Base-by-base conservation (phyloP, 164 flowering plant genomes). In the Malania oleifera region DNA sequence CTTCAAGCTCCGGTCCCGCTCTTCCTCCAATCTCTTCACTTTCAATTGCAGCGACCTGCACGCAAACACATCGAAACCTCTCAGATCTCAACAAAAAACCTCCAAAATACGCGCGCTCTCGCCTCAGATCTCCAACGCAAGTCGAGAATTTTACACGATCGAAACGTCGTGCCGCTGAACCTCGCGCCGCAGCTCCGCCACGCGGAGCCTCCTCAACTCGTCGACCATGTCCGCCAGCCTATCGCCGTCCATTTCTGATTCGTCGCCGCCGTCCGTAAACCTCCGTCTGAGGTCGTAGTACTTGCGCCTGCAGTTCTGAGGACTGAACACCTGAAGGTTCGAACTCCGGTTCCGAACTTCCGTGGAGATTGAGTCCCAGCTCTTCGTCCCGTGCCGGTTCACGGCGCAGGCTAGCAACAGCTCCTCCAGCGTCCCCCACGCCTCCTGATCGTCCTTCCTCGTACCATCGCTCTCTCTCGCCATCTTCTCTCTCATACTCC, bases 391-490 rank as follows among this genome's bases (percentile, higher is more conserved):
- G 65, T 77, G 69, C 18, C 80, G 77, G 60, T 68, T 61, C 1
- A 77, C 80, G 73, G 80, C 80, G 64, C 65, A 73, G 18, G 72
- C 75, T 23, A 77, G 65, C 52, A 77, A 35, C 0, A 73, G 62
- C 69, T 77, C 80, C 75, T 77, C 80, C 26, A 53, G 64, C 28
- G 77, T 76, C 7, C 72, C 74, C 80, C 80, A 75, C 0, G 49
- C 13, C 5, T 4, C 29, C 5, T 10, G 12, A 5, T 17, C 22
- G 46, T 43, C 46, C 46, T 43, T 18, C 5, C 5, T 43, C 22
- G 46, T 10, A 7, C 22, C 9, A 17, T 43, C 46, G 12, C 1
- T 43, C 19, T 43, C 22, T 43, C 22, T n/a, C 19, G 46, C 20
- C 46, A 43, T 43, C 5, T 43, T 22, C 38, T 34, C 38, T 34